Percentiles rank a stretch among this genome's conserved stretches.
These are phyloP conservation scores for Musa acuminata DNA, from an alignment of 176 grass and related monocot species.

Conservation along the genomic window DNA sequence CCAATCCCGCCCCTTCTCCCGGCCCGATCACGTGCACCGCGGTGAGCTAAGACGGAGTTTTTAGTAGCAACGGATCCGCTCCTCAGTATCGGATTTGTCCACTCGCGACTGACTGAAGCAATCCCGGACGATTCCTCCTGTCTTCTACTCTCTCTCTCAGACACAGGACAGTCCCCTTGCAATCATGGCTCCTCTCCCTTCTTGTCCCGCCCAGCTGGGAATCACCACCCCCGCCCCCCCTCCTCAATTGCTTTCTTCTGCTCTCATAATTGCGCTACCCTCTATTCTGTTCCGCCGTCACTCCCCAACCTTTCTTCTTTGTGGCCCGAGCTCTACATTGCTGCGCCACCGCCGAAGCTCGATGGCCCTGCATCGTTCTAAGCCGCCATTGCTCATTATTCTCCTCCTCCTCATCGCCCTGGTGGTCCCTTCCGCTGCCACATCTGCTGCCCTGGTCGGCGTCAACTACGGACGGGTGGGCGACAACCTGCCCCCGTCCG, in stretches of 20 bases:
- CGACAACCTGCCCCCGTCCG: slow-evolving; percentile 5
- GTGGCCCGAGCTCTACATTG: too few relatives aligned
- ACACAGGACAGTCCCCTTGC: background rate
- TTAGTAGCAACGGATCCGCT: too few relatives aligned
- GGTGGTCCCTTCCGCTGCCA: background rate
- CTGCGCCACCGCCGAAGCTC: too few relatives aligned
- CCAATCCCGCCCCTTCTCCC: too few relatives aligned
- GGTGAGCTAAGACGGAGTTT: too few relatives aligned
- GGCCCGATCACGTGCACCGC: too few relatives aligned
- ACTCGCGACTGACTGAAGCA: background rate
- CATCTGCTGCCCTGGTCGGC: background rate
- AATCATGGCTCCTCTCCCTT: background rate
- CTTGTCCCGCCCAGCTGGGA: background rate
- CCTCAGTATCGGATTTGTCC: background rate
- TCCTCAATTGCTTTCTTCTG: background rate
- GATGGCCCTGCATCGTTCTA: background rate
- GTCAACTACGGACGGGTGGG: slow-evolving; percentile 10
- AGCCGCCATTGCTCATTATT: background rate
- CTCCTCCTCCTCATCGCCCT: background rate
- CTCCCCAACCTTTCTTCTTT: too few relatives aligned
- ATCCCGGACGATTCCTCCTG: background rate
- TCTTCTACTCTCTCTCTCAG: background rate
- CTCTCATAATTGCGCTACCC: background rate
- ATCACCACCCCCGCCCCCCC: background rate
- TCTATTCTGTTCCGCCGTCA: too few relatives aligned